Evolutionary conservation across 2,329 filamentous ascomycete genomes (phyloP).

Genomic region (Venturia effusa): DNA sequence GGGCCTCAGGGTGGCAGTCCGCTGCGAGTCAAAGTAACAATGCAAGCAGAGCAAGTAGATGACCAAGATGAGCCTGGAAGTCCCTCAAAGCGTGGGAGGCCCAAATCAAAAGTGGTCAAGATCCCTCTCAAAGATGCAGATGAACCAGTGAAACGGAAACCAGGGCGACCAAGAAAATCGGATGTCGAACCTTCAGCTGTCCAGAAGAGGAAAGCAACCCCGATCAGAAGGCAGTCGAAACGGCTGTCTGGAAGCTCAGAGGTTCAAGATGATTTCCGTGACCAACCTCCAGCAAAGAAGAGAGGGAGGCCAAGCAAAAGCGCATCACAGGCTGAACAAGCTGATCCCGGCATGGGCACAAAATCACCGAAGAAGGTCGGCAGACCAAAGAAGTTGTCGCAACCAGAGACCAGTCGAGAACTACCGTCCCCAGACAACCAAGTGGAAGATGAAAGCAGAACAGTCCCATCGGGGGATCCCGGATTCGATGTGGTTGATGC

Average conservation of each 20-base stretch:
- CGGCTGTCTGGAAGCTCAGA: neutral
- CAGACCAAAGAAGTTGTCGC: neutral
- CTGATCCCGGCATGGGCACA: neutral
- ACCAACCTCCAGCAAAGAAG: neutral
- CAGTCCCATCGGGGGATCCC: neutral
- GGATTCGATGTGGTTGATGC: neutral
- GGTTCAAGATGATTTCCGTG: neutral
- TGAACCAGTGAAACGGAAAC: slow-evolving; percentile 24
- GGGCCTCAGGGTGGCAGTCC: slow-evolving; percentile 30
- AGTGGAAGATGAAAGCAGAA: neutral
- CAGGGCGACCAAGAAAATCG: slow-evolving; percentile 27
- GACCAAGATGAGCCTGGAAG: slow-evolving; percentile 22
- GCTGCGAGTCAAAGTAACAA: slow-evolving; percentile 40
- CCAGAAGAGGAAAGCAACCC: slow-evolving; percentile 22
- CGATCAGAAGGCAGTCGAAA: slow-evolving; percentile 20
- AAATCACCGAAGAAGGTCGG: neutral
- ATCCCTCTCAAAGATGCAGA: slow-evolving; percentile 31
- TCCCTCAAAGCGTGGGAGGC: neutral
- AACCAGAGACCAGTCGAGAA: neutral
- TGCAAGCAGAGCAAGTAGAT: slow-evolving; percentile 24
- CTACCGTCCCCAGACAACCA: neutral
- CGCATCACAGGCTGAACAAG: neutral
- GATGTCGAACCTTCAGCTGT: slow-evolving; percentile 12
- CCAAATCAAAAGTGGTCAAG: slow-evolving; percentile 21
- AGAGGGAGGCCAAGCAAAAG: neutral